phyloP scores from a whole-genome alignment of 768 basidiomycete species.

The Leccinum barrowsii region DNA sequence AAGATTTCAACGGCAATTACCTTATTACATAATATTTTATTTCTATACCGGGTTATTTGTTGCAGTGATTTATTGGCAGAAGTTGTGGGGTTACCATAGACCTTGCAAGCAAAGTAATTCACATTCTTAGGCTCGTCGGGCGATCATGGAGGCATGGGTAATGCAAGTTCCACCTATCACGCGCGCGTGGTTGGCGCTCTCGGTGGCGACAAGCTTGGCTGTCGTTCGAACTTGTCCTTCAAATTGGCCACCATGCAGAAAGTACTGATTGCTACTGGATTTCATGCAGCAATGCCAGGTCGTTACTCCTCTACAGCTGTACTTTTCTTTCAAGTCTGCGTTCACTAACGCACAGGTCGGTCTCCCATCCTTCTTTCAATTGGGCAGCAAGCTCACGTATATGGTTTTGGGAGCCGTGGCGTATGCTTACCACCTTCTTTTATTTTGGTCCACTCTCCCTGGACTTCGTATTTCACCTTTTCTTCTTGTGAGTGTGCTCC shows the following conservation, averaged over 20 bases:
- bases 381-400: conserved; percentile 8
- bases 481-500: conserved; percentile 82
- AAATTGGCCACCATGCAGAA: background rate
- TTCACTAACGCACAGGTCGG: conserved; percentile 73
- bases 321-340: conserved; percentile 85
- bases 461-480: conserved; percentile 95
- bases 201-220: conserved; percentile 77
- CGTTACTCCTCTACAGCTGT: conserved; percentile 86
- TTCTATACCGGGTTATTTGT: too few species aligned
- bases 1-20: too few species aligned
- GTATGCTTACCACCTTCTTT: conserved; percentile 86
- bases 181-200: conserved; percentile 76
- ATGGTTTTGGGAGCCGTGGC: conserved; percentile 63
- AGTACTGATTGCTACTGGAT: conserved; percentile 4
- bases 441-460: conserved; percentile 93
- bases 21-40: too few species aligned
- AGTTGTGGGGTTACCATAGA: too few species aligned
- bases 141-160: conserved; percentile 83
- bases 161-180: conserved; percentile 91
- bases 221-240: conserved; percentile 58
- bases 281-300: conserved; percentile 80
- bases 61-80: too few species aligned
- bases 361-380: background rate
- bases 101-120: too few species aligned
- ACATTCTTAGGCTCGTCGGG: conserved; percentile 3